These are phyloP conservation scores for Venturia carpophila DNA, from an alignment of 2,329 filamentous ascomycete species.

Conservation along the genomic window DNA sequence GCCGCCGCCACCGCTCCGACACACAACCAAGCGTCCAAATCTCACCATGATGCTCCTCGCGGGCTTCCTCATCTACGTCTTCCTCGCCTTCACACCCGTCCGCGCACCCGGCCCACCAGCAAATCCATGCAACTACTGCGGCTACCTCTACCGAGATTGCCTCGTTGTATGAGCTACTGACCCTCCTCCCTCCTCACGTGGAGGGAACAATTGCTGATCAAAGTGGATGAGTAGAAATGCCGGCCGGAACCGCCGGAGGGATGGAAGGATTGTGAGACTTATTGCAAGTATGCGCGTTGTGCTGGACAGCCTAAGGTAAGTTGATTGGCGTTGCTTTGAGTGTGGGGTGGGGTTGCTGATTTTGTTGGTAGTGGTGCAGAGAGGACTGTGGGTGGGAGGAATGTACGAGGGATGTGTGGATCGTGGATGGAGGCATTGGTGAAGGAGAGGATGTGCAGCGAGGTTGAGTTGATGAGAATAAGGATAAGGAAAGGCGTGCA, in stretches of 20 bases:
- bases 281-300: not conserved
- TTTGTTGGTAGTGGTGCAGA: not conserved
- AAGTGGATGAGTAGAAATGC: not conserved
- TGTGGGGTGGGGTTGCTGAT: not conserved
- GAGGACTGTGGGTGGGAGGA: slow-evolving; percentile 8
- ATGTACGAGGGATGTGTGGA: not conserved
- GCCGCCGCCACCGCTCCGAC: no score
- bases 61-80: not conserved
- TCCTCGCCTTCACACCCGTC: not conserved
- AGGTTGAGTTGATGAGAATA: not conserved
- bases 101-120: not conserved
- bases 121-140: slow-evolving; percentile 5
- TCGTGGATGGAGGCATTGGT: not conserved
- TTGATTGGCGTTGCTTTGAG: not conserved
- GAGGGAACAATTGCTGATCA: not conserved
- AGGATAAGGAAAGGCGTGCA: no score
- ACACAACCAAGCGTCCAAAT: no score
- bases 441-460: not conserved
- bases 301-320: not conserved
- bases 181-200: not conserved
- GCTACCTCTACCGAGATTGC: not conserved
- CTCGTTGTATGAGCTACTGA: not conserved
- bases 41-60: not conserved
- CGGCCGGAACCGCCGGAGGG: not conserved
- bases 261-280: not conserved